A percentile compares a stretch with the other conserved stretches of the same genome.
Evolutionary conservation across 352 stramenopile genomes (phyloP).

Genomic region (Pythium angustatum): DNA sequence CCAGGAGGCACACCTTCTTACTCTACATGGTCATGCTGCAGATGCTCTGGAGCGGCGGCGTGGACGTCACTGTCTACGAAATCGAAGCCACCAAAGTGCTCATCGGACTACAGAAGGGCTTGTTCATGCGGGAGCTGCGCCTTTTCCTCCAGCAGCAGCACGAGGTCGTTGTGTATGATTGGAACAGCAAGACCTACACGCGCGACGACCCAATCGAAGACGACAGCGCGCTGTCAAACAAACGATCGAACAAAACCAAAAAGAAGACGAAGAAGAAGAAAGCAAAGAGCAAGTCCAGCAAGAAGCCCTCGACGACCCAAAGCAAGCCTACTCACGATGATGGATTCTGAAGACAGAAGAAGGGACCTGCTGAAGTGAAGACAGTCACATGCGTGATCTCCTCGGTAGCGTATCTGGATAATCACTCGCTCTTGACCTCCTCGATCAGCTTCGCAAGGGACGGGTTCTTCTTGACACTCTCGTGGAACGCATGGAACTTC

Average conservation of each 20-base stretch:
- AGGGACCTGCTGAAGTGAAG: conserved; percentile 3
- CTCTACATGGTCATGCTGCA: conserved; percentile 17
- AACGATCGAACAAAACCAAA: not conserved
- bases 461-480: conserved; percentile 71
- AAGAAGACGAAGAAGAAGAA: conserved; percentile 13
- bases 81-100: conserved; percentile 57
- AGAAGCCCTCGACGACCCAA: not conserved
- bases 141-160: conserved; percentile 53
- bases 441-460: conserved; percentile 61
- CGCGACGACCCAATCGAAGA: conserved; percentile 5
- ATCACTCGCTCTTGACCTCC: conserved; percentile 59
- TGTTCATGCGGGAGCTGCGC: conserved; percentile 47
- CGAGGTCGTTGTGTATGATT: conserved; percentile 66
- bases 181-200: conserved; percentile 49
- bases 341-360: conserved; percentile 37
- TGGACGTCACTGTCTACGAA: conserved; percentile 74
- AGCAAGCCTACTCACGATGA: conserved; percentile 20
- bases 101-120: conserved; percentile 62
- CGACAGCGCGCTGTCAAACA: too few species aligned
- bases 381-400: not conserved
- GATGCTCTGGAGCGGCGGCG: conserved; percentile 75
- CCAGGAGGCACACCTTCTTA: too few species aligned
- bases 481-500: conserved; percentile 63
- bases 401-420: not conserved
- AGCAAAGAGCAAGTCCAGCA: conserved; percentile 27